Evolutionary conservation across 495 filamentous ascomycete genomes (phyloP).

Genomic region (Daldinia childiae): DNA sequence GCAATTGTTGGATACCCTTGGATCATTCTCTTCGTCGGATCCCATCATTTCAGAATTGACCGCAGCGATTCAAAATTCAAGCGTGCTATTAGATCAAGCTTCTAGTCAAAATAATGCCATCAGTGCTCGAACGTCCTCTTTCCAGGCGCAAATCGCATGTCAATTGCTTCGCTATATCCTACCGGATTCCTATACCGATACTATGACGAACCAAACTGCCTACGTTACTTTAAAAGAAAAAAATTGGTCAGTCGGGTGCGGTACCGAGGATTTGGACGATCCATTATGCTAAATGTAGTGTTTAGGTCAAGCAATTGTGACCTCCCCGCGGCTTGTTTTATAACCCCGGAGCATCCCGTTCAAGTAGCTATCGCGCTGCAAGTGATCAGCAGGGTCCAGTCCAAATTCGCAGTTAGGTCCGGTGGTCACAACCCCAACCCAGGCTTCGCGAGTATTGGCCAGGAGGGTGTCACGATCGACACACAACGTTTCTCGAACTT

Average conservation of each 20-base stretch:
- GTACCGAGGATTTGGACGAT: neutral
- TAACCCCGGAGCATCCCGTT: neutral
- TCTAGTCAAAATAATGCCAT: neutral
- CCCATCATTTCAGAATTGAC: neutral
- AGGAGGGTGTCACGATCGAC: neutral
- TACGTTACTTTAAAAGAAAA: neutral
- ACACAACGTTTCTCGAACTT: neutral
- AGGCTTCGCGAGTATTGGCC: neutral
- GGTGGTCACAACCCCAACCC: neutral
- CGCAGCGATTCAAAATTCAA: neutral
- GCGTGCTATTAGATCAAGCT: neutral
- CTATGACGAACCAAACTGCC: neutral
- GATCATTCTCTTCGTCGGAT: neutral
- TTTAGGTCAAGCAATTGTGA: neutral
- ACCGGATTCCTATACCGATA: neutral
- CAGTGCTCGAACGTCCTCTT: neutral
- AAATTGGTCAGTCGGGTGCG: neutral
- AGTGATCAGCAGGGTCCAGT: neutral
- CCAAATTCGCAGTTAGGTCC: neutral
- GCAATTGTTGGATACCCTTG: neutral
- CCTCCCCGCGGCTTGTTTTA: neutral
- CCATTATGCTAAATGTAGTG: neutral
- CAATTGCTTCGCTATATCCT: neutral
- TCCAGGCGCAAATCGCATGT: neutral
- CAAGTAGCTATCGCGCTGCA: neutral